A percentile compares a stretch with the other conserved stretches of the same genome.
Evolutionary conservation across 495 filamentous ascomycete species (phyloP).

Genomic region (Aspergillus sclerotiicarbonarius): DNA sequence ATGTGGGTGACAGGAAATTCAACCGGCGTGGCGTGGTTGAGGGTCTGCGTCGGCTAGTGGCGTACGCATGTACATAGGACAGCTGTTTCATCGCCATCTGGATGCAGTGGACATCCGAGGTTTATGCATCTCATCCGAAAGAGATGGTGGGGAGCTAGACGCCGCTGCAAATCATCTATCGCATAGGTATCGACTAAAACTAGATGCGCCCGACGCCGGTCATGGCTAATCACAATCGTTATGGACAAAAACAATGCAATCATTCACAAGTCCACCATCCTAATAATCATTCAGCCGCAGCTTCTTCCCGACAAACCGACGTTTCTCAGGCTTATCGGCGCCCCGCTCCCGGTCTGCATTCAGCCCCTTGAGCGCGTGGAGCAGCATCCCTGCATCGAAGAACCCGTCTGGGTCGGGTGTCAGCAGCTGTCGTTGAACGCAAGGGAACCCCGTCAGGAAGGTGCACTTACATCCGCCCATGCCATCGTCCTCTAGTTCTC

Average conservation of each 20-base stretch:
- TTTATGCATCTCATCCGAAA: not conserved
- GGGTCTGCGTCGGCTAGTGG: not conserved
- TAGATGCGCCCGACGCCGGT: conserved; percentile 1
- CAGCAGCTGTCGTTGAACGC: conserved; percentile 21
- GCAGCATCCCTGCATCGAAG: conserved; percentile 92
- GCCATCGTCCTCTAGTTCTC: conserved; percentile 80
- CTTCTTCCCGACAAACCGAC: conserved; percentile 76
- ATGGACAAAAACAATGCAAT: not conserved
- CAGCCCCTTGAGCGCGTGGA: conserved; percentile 75
- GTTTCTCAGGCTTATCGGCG: conserved; percentile 42
- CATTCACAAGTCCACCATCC: not conserved
- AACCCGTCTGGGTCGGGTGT: conserved; percentile 69
- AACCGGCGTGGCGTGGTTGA: not conserved
- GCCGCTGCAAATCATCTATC: not conserved
- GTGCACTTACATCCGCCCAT: conserved; percentile 82
- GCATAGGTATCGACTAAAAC: not conserved
- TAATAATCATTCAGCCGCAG: conserved; percentile 73
- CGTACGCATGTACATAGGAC: not conserved
- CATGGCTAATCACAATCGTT: not conserved
- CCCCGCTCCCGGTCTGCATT: conserved; percentile 49
- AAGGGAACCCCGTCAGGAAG: conserved; percentile 10
- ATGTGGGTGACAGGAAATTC: too few relatives aligned
- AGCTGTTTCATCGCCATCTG: not conserved
- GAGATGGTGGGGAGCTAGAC: not conserved
- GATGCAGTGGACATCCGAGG: not conserved